Base-by-base conservation (phyloP, 2,329 filamentous ascomycete genomes). In the Mycosphaerella arachidis region DNA sequence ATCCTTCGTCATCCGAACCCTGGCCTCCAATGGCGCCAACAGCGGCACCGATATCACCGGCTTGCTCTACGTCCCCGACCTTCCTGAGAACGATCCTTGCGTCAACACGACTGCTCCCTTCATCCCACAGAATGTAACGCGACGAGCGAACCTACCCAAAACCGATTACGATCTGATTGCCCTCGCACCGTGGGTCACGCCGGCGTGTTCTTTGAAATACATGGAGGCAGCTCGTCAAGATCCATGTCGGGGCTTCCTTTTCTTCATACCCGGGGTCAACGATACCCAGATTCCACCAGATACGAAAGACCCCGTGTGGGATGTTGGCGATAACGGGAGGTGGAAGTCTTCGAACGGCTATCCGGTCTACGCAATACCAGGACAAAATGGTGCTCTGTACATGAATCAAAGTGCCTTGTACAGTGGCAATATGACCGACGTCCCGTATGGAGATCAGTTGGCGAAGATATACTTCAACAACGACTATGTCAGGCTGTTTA, bases 181-280 rank as follows among this genome's bases (percentile, higher is more conserved):
- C 30, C 77, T 97, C 56, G 92, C 91, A 27, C 93, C 93, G 30
- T 97, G 93, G 92, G 85, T 91, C 67, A 89, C 82, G 63, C 77
- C 82, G 7, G 78, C 84, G 29, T 99, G 93, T 72, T 89, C 90
- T 12, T 76, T 81, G 57, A 83, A 87, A 48, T 96, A 91, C 72
- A 81, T 97, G 51, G 76, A 81, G 18, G 77, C 79, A 12, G 82
- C 82, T 2, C 80, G 84, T 20, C 82, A 84, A n/a, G 84, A 87
- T 65, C 81, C 84, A 27, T 56, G 53, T 9, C 82, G 85, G 46
- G 82, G 76, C 20, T 79, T 86, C 56, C 62, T 87, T n/a, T 83
- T 85, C 65, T 87, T 81, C 65, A 73, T 80, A 31, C 70, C 72
- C 1, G 78, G 80, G 0, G 74, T 75, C 20, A 75, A 72, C 48